Evolutionary conservation across 2,329 filamentous ascomycete species (phyloP).

Genomic region (Colletotrichum falcatum): DNA sequence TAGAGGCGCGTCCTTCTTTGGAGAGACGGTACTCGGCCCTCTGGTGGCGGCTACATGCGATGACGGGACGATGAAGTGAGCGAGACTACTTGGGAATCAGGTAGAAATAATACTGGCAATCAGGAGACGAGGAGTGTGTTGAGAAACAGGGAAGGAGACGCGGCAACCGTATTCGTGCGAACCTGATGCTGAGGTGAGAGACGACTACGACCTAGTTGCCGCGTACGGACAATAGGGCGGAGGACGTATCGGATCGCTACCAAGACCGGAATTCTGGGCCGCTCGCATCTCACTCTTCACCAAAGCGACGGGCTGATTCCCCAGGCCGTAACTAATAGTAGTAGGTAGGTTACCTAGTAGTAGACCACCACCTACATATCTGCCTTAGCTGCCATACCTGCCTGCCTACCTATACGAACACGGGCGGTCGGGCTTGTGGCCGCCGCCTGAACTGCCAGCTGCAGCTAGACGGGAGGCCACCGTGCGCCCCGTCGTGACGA

Average conservation of each 20-base stretch:
- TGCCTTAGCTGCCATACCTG: no score
- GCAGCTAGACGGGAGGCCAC: conserved; percentile 13
- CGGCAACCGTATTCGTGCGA: neutral
- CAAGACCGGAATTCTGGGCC: conserved; percentile 3
- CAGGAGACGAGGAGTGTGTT: conserved; percentile 1
- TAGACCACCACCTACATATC: no score
- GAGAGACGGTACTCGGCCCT: neutral
- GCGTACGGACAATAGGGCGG: conserved; percentile 4
- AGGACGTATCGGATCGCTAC: conserved; percentile 1
- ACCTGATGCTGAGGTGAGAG: neutral
- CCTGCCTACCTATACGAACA: neutral
- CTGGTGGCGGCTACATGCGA: conserved; percentile 21
- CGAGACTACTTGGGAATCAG: neutral
- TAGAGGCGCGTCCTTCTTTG: conserved; percentile 1
- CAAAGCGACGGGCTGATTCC: no score
- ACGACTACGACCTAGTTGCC: conserved; percentile 25
- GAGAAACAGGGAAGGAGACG: neutral
- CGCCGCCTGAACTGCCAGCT: conserved; percentile 4
- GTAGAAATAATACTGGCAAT: neutral
- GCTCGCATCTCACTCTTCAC: neutral
- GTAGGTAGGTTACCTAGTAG: no score
- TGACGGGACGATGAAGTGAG: conserved; percentile 7
- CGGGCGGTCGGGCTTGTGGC: conserved; percentile 2
- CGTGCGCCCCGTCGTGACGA: neutral
- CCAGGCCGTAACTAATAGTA: no score